phyloP scores from a whole-genome alignment of 345 rosid species.

The Kernera saxatilis region DNA sequence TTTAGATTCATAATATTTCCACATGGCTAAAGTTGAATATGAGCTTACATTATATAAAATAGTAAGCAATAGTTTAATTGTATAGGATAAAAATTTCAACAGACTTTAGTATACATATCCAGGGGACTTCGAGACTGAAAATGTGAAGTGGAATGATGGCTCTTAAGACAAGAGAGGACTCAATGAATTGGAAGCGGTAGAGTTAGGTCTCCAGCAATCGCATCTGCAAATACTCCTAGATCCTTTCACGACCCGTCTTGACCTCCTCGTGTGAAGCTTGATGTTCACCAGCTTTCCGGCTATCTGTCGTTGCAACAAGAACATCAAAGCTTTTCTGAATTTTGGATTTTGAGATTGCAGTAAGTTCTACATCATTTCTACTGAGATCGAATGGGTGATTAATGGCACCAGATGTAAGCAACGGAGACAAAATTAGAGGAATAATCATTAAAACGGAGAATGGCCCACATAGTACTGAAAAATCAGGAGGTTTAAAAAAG shows the following conservation, averaged over 20 bases:
- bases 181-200: slow-evolving; percentile 24
- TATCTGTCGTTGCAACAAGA: slow-evolving; percentile 40
- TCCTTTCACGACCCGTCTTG: slow-evolving; percentile 66
- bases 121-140: background rate
- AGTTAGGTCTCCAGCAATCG: slow-evolving; percentile 61
- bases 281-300: slow-evolving; percentile 83
- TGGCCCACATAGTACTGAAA: background rate
- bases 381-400: background rate
- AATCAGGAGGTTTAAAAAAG: background rate
- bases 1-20: background rate
- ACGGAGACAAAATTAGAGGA: background rate
- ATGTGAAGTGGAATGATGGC: background rate
- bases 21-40: too few species aligned
- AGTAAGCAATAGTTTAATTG: background rate
- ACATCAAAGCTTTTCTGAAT: background rate
- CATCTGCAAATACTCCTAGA: slow-evolving; percentile 79
- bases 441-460: background rate
- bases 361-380: background rate
- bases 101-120: background rate
- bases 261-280: slow-evolving; percentile 78
- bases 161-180: slow-evolving; percentile 20
- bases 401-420: background rate
- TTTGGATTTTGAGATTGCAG: background rate
- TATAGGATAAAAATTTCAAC: background rate
- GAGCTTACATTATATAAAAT: background rate